Evolutionary conservation across 495 filamentous ascomycete species (phyloP).

Genomic region (Xylaria curta): DNA sequence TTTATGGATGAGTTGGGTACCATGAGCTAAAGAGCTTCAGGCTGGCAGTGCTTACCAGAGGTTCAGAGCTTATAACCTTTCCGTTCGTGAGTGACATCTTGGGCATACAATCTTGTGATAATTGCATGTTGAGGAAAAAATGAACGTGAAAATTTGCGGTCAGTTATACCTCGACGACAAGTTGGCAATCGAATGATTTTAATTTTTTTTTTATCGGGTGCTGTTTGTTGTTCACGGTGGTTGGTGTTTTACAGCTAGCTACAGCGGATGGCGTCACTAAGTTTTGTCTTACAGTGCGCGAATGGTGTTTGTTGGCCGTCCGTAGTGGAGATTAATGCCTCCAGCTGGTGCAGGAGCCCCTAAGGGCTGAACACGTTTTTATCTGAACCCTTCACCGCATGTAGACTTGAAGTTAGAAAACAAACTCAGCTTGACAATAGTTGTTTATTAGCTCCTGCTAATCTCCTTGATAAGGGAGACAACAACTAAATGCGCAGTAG

Average conservation of each 20-base stretch:
- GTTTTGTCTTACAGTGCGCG: constrained; percentile 6
- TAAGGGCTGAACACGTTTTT: constrained; percentile 25
- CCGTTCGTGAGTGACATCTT: constrained; percentile 27
- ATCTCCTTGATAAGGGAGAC: not conserved
- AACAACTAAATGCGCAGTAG: not conserved
- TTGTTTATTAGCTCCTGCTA: not conserved
- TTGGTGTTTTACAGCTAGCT: constrained; percentile 8
- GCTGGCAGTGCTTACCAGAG: constrained; percentile 19
- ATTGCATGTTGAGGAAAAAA: not conserved
- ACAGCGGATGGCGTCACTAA: constrained; percentile 14
- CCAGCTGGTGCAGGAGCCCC: not conserved
- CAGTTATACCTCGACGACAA: not conserved
- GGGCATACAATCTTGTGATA: not conserved
- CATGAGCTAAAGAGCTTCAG: not conserved
- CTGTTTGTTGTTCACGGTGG: constrained; percentile 12
- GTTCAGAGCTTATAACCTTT: constrained; percentile 25
- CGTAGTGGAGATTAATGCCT: constrained; percentile 18
- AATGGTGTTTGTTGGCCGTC: constrained; percentile 7
- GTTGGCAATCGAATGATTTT: constrained; percentile 4
- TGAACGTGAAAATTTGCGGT: not conserved
- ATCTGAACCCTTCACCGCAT: constrained; percentile 11
- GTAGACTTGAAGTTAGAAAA: not conserved
- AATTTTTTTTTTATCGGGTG: not conserved
- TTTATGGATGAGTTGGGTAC: not conserved
- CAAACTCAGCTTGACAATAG: constrained; percentile 8